phyloP scores from a whole-genome alignment of 768 basidiomycete species.

The Krasilnikovozyma curviuscula region DNA sequence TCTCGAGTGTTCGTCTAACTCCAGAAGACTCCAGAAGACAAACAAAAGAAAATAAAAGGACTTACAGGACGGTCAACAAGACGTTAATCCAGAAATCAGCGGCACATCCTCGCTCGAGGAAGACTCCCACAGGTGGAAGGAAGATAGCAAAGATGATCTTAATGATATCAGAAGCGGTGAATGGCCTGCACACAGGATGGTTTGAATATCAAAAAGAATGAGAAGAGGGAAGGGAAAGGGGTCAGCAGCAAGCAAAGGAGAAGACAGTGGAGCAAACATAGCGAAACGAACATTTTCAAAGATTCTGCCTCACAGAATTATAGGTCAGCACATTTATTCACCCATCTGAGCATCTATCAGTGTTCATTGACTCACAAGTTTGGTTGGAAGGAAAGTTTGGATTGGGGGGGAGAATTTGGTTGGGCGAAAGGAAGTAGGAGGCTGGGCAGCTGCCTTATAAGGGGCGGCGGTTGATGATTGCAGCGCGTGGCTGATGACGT shows the following conservation, averaged over 20 bases:
- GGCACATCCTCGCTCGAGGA: constrained; percentile 52
- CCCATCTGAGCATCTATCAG: background rate
- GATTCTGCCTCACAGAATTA: background rate
- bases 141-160: constrained; percentile 5
- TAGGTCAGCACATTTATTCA: background rate
- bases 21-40: no score
- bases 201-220: background rate
- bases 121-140: constrained; percentile 8
- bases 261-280: background rate
- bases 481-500: background rate
- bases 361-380: background rate
- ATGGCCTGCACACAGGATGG: background rate
- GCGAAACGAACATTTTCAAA: background rate
- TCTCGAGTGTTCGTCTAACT: no score
- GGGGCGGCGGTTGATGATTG: background rate
- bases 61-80: constrained; percentile 32
- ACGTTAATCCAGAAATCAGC: constrained; percentile 70
- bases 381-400: background rate
- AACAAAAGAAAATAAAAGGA: background rate
- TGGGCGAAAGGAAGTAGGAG: background rate
- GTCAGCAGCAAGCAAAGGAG: background rate
- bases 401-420: background rate
- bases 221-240: background rate
- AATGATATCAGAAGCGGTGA: background rate
- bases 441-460: background rate